Percentiles rank a stretch among this genome's conserved stretches.
Conservation (phyloP, 352 stramenopile genomes). For the Phytophthora sp. region DNA sequence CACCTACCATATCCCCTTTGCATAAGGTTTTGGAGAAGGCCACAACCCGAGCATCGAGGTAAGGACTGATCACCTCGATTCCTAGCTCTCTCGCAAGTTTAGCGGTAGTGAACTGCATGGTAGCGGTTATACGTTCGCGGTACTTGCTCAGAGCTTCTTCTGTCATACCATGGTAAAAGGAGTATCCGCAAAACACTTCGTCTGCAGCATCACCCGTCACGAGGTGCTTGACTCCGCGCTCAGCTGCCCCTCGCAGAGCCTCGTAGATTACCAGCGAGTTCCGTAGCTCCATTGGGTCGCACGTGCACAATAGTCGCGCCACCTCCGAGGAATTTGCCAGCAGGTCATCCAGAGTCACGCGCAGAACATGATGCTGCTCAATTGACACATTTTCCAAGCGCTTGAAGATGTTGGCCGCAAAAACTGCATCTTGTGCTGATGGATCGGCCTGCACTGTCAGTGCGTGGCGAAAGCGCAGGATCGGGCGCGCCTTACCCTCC, state of each 20-base stretch:
- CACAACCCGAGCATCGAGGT: conserved; percentile 70
- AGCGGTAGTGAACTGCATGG: conserved; percentile 86
- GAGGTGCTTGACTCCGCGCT: conserved; percentile 61
- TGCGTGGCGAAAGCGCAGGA: conserved; percentile 58
- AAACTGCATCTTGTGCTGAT: conserved; percentile 48
- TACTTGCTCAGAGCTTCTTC: conserved; percentile 68
- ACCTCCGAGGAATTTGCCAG: conserved; percentile 45
- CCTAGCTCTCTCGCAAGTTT: conserved; percentile 65
- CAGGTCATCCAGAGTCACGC: conserved; percentile 60
- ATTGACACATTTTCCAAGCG: conserved; percentile 49
- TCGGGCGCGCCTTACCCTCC: conserved; percentile 31
- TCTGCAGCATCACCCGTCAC: conserved; percentile 88
- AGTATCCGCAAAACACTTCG: conserved; percentile 90
- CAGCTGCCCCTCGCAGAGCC: conserved; percentile 57
- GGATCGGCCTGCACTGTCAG: conserved; percentile 62
- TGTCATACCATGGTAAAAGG: conserved; percentile 79
- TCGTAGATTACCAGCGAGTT: conserved; percentile 89
- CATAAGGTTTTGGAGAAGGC: conserved; percentile 64
- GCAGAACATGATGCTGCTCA: conserved; percentile 68
- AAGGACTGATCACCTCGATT: conserved; percentile 81
- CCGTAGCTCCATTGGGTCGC: conserved; percentile 87
- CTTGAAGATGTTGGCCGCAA: conserved; percentile 50
- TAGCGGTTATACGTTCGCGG: conserved; percentile 69
- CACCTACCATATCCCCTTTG: conserved; percentile 72
- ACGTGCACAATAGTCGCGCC: conserved; percentile 66